Percentiles rank a stretch among this genome's conserved stretches.
These are phyloP conservation scores for Globisporangium lucens DNA, from an alignment of 352 stramenopile species.

Conservation along the genomic window DNA sequence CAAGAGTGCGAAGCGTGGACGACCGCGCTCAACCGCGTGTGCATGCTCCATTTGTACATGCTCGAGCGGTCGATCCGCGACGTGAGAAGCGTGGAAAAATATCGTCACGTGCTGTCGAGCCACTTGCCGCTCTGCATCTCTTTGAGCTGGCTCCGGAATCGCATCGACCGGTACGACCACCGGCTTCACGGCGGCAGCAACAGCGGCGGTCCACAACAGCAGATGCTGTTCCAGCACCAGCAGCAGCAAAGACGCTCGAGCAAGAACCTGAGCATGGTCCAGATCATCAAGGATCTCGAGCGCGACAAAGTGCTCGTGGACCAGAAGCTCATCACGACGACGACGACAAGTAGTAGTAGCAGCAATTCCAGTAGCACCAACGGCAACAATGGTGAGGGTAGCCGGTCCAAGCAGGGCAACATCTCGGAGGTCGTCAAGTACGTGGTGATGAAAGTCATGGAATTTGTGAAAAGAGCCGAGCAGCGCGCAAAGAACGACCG, in stretches of 20 bases:
- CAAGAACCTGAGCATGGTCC: slow-evolving; percentile 67
- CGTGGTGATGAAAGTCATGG: slow-evolving; percentile 45
- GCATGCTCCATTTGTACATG: slow-evolving; percentile 43
- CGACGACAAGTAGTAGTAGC: neutral
- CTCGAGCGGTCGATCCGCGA: slow-evolving; percentile 40
- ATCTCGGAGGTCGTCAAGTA: slow-evolving; percentile 61
- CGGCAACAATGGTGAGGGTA: slow-evolving; percentile 13
- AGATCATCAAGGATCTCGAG: slow-evolving; percentile 78
- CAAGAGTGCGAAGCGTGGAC: slow-evolving; percentile 32
- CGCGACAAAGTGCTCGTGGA: slow-evolving; percentile 66
- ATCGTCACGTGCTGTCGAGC: slow-evolving; percentile 36
- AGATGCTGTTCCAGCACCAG: slow-evolving; percentile 25
- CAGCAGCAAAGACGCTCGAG: slow-evolving; percentile 46
- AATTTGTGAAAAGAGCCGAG: slow-evolving; percentile 27
- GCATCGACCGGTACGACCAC: slow-evolving; percentile 37
- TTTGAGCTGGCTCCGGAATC: slow-evolving; percentile 59
- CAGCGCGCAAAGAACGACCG: slow-evolving; percentile 11
- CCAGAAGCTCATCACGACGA: slow-evolving; percentile 37
- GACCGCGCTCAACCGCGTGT: slow-evolving; percentile 33
- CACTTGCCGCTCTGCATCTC: slow-evolving; percentile 56
- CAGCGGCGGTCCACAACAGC: slow-evolving; percentile 14
- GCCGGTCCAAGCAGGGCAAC: slow-evolving; percentile 32
- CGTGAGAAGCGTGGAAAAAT: slow-evolving; percentile 24
- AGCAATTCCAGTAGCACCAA: neutral
- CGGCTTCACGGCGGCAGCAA: neutral